Evolutionary conservation across 2,329 filamentous ascomycete species (phyloP).

Genomic region (Calonectria ilicicola): DNA sequence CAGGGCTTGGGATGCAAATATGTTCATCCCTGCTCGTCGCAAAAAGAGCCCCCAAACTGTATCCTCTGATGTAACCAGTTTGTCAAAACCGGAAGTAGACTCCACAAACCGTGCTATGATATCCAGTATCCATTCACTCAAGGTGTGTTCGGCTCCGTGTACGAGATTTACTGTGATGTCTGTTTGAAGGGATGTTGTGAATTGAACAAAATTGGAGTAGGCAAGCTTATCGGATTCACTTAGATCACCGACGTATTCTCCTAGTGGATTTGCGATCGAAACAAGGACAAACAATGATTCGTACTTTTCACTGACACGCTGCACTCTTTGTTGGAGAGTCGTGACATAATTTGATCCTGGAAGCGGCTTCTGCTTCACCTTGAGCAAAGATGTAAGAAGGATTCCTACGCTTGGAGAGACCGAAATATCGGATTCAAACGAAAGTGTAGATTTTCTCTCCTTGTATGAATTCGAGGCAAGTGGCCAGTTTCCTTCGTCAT

Average conservation of each 20-base stretch:
- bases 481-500: constrained; percentile 51
- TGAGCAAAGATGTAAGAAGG: constrained; percentile 77
- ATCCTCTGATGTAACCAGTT: constrained; percentile 53
- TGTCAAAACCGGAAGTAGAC: constrained; percentile 42
- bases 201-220: constrained; percentile 63
- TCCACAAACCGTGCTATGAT: constrained; percentile 60
- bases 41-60: constrained; percentile 55
- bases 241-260: constrained; percentile 55
- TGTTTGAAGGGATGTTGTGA: constrained; percentile 55
- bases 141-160: constrained; percentile 60
- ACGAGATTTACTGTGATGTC: constrained; percentile 59
- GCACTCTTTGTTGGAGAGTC: constrained; percentile 67
- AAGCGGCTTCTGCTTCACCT: constrained; percentile 77
- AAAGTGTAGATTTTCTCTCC: constrained; percentile 51
- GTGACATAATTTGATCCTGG: constrained; percentile 60
- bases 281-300: constrained; percentile 77
- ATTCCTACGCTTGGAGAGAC: constrained; percentile 77
- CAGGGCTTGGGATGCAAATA: constrained; percentile 50
- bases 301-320: constrained; percentile 68
- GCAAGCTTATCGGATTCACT: constrained; percentile 56
- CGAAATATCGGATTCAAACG: constrained; percentile 78
- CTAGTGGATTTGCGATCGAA: constrained; percentile 60
- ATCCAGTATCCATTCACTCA: constrained; percentile 67
- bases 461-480: constrained; percentile 39
- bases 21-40: constrained; percentile 50